Conservation (phyloP, 2,329 filamentous ascomycete genomes). For the Lachnellula occidentalis region DNA sequence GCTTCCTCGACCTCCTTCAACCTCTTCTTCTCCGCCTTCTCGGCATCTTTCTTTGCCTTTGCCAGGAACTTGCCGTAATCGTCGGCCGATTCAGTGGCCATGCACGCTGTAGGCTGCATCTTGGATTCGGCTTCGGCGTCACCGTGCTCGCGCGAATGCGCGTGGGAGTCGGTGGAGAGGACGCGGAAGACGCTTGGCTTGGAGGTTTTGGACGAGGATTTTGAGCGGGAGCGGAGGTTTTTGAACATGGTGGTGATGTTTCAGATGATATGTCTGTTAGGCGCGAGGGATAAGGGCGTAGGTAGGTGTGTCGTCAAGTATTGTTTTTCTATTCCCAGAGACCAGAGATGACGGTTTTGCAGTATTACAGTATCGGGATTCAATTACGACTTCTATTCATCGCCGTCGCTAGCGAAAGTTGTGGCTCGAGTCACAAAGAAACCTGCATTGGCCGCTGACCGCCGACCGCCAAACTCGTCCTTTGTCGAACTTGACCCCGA, state of each 20-base stretch:
- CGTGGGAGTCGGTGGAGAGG: constrained; percentile 7
- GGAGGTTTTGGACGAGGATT: constrained; percentile 18
- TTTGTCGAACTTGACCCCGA: too few species aligned
- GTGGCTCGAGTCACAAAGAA: too few species aligned
- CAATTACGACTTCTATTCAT: background rate
- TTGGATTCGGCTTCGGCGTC: too few species aligned
- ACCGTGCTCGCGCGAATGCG: constrained; percentile 3
- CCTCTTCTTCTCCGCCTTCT: constrained; percentile 15
- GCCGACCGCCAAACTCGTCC: too few species aligned
- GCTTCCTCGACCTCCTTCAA: constrained; percentile 33
- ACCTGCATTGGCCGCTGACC: too few species aligned
- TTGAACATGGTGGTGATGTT: constrained; percentile 20
- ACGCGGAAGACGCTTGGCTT: constrained; percentile 10
- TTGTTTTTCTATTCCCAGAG: background rate
- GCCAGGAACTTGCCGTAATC: constrained; percentile 22
- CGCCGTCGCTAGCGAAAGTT: background rate
- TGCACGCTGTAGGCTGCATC: constrained; percentile 2
- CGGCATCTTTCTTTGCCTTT: constrained; percentile 15
- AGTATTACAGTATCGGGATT: background rate
- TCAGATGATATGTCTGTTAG: background rate
- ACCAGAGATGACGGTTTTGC: background rate
- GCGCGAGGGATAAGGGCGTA: background rate
- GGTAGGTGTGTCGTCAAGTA: background rate
- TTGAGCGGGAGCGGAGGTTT: constrained; percentile 15
- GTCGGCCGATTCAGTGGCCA: constrained; percentile 1